phyloP scores from a whole-genome alignment of 2,329 filamentous ascomycete species.

The Neonectria magnoliae region DNA sequence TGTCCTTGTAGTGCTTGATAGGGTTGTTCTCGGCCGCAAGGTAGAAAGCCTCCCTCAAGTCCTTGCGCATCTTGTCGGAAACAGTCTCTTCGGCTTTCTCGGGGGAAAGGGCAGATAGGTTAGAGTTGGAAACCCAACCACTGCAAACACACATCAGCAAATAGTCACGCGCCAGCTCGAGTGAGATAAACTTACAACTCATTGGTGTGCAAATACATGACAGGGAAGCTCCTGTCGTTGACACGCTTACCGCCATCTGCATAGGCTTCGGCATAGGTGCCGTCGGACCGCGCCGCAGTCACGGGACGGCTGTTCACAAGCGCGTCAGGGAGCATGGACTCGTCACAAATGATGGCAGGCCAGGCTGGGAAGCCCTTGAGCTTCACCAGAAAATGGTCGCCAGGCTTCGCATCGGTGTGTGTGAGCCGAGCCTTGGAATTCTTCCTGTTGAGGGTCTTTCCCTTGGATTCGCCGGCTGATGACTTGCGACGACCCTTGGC shows the following conservation, averaged over 20 bases:
- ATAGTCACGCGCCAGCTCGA: not conserved
- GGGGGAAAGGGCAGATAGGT: constrained; percentile 80
- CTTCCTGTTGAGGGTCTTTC: constrained; percentile 87
- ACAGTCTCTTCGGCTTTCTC: constrained; percentile 75
- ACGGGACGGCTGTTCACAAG: constrained; percentile 84
- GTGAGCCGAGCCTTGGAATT: constrained; percentile 77
- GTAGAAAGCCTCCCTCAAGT: constrained; percentile 79
- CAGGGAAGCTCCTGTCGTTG: constrained; percentile 86
- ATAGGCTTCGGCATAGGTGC: constrained; percentile 87
- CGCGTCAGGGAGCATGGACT: constrained; percentile 87
- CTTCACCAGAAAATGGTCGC: constrained; percentile 91
- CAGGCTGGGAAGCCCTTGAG: constrained; percentile 95
- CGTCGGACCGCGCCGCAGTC: constrained; percentile 82
- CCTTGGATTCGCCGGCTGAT: constrained; percentile 71
- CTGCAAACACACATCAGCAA: constrained; percentile 58
- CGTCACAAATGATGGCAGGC: constrained; percentile 94
- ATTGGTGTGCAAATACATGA: constrained; percentile 95
- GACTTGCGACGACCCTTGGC: constrained; percentile 78
- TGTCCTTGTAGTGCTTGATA: constrained; percentile 83
- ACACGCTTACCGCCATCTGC: constrained; percentile 87
- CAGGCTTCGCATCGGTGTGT: constrained; percentile 84
- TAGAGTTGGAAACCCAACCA: constrained; percentile 89
- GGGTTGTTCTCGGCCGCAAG: constrained; percentile 82
- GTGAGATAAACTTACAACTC: constrained; percentile 81
- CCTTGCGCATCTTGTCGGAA: constrained; percentile 83